These are phyloP conservation scores for Phytophthora ramorum DNA, from an alignment of 352 stramenopile genomes.

Conservation along the genomic window DNA sequence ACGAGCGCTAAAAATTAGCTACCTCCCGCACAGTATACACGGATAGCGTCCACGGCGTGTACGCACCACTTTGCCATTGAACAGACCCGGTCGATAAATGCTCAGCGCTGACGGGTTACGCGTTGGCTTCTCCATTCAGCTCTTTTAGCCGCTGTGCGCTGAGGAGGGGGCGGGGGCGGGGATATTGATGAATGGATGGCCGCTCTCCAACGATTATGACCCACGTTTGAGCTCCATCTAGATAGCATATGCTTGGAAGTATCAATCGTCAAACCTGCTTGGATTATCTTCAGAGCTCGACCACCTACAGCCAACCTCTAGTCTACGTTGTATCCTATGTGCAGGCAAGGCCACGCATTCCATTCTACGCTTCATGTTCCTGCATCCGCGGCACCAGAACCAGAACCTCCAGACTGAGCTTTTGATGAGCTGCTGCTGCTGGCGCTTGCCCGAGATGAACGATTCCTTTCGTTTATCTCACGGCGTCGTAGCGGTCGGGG, in stretches of 20 bases:
- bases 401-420: slow-evolving; percentile 10
- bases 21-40: neutral
- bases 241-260: slow-evolving; percentile 12
- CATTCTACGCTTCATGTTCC: slow-evolving; percentile 2
- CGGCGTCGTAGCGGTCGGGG: slow-evolving; percentile 77
- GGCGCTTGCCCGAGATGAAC: slow-evolving; percentile 4
- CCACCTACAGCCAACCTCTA: slow-evolving; percentile 32
- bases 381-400: slow-evolving; percentile 5
- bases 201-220: slow-evolving; percentile 5
- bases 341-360: slow-evolving; percentile 14
- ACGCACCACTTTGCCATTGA: slow-evolving; percentile 69
- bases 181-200: slow-evolving; percentile 12
- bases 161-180: too few species aligned
- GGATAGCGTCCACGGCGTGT: too few species aligned
- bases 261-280: slow-evolving; percentile 9
- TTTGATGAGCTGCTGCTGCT: slow-evolving; percentile 24
- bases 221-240: neutral
- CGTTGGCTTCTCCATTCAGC: slow-evolving; percentile 34
- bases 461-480: slow-evolving; percentile 57
- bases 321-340: slow-evolving; percentile 28
- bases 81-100: slow-evolving; percentile 66
- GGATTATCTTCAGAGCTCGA: slow-evolving; percentile 29
- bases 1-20: too few species aligned
- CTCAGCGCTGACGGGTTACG: slow-evolving; percentile 41
- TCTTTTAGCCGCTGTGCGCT: slow-evolving; percentile 8